These are phyloP conservation scores for Fragaria iinumae DNA, from an alignment of 306 rosid species.

Conservation along the genomic window DNA sequence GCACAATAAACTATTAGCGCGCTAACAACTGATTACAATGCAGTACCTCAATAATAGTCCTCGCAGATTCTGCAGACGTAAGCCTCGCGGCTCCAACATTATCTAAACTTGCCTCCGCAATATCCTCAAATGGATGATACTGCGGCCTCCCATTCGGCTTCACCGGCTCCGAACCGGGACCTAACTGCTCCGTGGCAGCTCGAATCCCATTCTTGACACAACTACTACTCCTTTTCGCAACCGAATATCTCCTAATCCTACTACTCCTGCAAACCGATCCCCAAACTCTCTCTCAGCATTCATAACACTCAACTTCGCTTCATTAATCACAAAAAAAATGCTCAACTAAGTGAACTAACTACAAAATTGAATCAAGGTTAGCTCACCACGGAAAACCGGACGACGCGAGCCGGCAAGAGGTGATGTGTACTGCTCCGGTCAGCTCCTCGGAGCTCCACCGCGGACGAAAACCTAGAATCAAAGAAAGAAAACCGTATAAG, in stretches of 20 bases:
- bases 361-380: background rate
- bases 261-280: conserved; percentile 39
- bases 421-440: conserved; percentile 35
- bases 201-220: conserved; percentile 52
- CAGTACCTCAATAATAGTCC: conserved; percentile 88
- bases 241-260: conserved; percentile 37
- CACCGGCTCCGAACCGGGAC: conserved; percentile 68
- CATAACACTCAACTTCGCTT: background rate
- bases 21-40: background rate
- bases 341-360: background rate
- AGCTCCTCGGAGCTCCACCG: conserved; percentile 70
- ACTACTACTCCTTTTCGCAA: conserved; percentile 42
- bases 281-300: background rate
- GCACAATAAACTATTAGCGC: too few relatives aligned
- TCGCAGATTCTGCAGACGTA: conserved; percentile 71
- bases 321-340: background rate
- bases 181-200: conserved; percentile 56
- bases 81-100: conserved; percentile 59
- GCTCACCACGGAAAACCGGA: conserved; percentile 47
- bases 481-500: background rate
- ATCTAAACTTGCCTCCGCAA: conserved; percentile 45
- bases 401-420: conserved; percentile 55
- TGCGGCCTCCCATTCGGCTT: conserved; percentile 61
- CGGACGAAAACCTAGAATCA: conserved; percentile 60
- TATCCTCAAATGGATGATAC: conserved; percentile 92